These are phyloP conservation scores for Monosporascus sp. DNA, from an alignment of 2,329 filamentous ascomycete genomes.

Conservation along the genomic window DNA sequence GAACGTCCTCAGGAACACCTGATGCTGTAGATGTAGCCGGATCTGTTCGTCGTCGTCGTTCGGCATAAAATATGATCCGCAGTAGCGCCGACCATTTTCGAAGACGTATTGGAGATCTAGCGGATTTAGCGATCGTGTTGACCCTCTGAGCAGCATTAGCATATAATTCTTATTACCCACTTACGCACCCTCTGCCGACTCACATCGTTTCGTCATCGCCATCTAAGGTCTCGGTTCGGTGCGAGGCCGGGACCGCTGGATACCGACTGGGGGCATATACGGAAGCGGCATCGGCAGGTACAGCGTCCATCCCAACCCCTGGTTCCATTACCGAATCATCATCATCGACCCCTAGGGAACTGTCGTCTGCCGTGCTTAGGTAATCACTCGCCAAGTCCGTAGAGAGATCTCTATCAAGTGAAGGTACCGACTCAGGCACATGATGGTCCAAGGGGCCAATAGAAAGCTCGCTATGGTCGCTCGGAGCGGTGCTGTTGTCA, in stretches of 20 bases:
- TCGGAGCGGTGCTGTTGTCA: conserved; percentile 11
- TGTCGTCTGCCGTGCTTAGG: conserved; percentile 21
- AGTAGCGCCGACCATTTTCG: conserved; percentile 59
- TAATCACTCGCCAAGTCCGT: conserved; percentile 26
- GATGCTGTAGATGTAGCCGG: conserved; percentile 56
- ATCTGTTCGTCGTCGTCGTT: conserved; percentile 63
- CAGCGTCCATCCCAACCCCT: conserved; percentile 16
- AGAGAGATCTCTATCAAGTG: conserved; percentile 22
- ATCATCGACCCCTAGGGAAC: conserved; percentile 14
- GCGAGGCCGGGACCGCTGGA: conserved; percentile 29
- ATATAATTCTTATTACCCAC: background rate
- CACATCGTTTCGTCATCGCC: conserved; percentile 35
- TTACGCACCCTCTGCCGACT: conserved; percentile 19
- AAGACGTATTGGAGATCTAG: conserved; percentile 50
- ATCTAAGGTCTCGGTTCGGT: conserved; percentile 30
- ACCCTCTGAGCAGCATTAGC: conserved; percentile 18
- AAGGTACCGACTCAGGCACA: conserved; percentile 14
- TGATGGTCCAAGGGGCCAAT: conserved; percentile 15
- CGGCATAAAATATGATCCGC: conserved; percentile 59
- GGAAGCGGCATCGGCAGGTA: conserved; percentile 34
- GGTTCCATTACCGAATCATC: conserved; percentile 12
- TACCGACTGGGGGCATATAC: conserved; percentile 38
- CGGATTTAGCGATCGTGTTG: conserved; percentile 45
- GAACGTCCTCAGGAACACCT: conserved; percentile 53
- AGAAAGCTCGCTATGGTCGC: conserved; percentile 6